Evolutionary conservation across 352 stramenopile species (phyloP), one percentile per base, ranked within the genome.

Genomic region (Phytopythium kandeliae): DNA sequence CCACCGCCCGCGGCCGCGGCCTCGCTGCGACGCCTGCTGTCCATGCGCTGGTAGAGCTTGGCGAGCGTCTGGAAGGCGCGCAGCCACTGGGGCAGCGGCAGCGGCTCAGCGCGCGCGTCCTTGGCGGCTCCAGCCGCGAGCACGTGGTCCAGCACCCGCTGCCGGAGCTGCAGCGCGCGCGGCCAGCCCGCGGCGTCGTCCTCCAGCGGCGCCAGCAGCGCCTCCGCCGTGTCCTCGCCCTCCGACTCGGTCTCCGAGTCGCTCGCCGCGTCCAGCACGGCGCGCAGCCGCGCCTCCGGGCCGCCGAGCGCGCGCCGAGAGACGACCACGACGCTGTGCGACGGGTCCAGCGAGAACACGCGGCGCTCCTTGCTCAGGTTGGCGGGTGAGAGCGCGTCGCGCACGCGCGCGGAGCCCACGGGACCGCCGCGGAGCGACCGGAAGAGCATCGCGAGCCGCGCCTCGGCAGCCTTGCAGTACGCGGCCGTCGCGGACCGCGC

Each of bases 281-380:
- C 42, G 5, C 69, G 63, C 5, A 91, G 57, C 15, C 71, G 67
- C 1, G 44, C 47, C 24, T 78, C 73, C 2, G 71, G 38, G 16
- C 58, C 51, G 35, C 71, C 69, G 6, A 68, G 51, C 7, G 50
- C 61, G 7, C 55, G 50, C 40, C 56, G 55, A 0, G 77, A 84
- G 10, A 91, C 60, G 17, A 91, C 64, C 10, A 85, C 73, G 0
- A 85, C 79, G 40, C 73, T 79, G 54, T 91, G 79, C 7, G 77
- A 59, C n/a, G 75, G 71, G 30, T 91, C 79, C 26, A 86, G 51
- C 22, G 84, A 81, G 41, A 86, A 87, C 26, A 86, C 41, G 1
- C 79, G 75, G 0, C 77, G 66, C 44, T 91, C 79, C 48, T 89
- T 91, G 57, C 64, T 74, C 34, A 86, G 26, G 28, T 82, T 85